Evolutionary conservation across 306 rosid species (phyloP), one percentile per base, ranked within the genome.

Genomic region (Casuarina cunninghamiana): DNA sequence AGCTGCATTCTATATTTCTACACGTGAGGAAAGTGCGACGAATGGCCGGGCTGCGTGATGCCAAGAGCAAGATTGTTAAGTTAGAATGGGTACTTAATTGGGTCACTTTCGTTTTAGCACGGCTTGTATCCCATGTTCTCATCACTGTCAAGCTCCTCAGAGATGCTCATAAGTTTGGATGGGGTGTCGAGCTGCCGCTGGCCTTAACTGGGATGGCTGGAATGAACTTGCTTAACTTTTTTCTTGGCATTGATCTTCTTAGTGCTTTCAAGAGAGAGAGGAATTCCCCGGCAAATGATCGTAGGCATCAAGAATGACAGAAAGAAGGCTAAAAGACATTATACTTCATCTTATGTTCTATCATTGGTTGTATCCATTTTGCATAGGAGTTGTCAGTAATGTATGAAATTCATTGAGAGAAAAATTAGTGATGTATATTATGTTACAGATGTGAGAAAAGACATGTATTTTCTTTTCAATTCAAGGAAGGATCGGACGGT

Each of bases 41-140:
- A 66, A 95, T 93, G 97, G 93, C 86, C 2, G 99, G 99, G 37
- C 21, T 87, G 75, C 91, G 90, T 19, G 62, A 88, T 26, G 81
- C 89, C 54, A 85, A 77, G 77, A 86, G 86, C 78, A 26, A 15
- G 42, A 38, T 87, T 60, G 86, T 91, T n/a, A 88, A 78, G 83
- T 62, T 87, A n/a, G 97, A 95, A 79, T 95, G 99, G 99, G 66
- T 85, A 90, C 90, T 89, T 10, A 93, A 93, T 85, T 91, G 97
- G 97, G 35, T 57, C 37, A 88, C 97, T 12, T 95, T 88, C 88
- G 53, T 81, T 54, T 74, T 87, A 2, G 99, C 99, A 50, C 83
- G 99, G 85, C 15, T 74, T 26, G 84, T 44, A 8, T 48, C 97
- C 75, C 97, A 93, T 77, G 45, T 88, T 77, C 96, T 95, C 78